Base-by-base conservation (phyloP, 1,284 basidiomycete genomes). In the Baeospora myosura region DNA sequence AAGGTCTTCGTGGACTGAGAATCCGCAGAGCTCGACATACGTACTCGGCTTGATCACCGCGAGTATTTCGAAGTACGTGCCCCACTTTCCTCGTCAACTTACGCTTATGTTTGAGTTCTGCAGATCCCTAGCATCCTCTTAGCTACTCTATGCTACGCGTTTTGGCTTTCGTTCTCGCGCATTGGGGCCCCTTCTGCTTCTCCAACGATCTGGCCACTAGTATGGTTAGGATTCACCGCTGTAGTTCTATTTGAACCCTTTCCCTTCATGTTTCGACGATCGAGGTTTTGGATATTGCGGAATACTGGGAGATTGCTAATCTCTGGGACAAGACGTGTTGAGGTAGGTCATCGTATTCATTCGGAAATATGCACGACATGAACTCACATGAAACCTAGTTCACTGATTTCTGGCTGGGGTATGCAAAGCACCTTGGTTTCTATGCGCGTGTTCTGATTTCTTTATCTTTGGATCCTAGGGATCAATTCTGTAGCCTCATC, bases 391-490 rank as follows among this genome's bases (percentile, higher is more conserved):
- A 31, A 26, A 31, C 37, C 17, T 45, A 85, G 78, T 88, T 88
- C 58, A 65, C 78, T 25, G 86, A 88, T 64, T 84, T 88, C 74
- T 88, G 84, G 84, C 69, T 88, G 56, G 85, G 82, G 84, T 86
- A 59, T 7, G 38, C 26, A n/a, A 24, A 16, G 10, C 24, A 10
- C 11, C 16, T 3, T 14, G 4, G 3, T 11, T 20, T 20, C 4
- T 14, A 34, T 14, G 3, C 4, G 11, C 3, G 28, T 31, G 38
- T 17, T 35, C 2, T 16, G 28, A 4, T 29, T 30, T 14, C n/a
- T 30, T 16, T 10, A 7, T 33, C 20, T 33, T 33, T 17, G 26
- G 8, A 8, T 29, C 26, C 47, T 53, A 89, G 88, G 12, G 90
- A 94, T 58, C 89, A 93, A 54, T 75, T 91, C 53, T 82, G 78